phyloP scores from a whole-genome alignment of 805 yeast genomes.

The Ogataea nitratoaversa region DNA sequence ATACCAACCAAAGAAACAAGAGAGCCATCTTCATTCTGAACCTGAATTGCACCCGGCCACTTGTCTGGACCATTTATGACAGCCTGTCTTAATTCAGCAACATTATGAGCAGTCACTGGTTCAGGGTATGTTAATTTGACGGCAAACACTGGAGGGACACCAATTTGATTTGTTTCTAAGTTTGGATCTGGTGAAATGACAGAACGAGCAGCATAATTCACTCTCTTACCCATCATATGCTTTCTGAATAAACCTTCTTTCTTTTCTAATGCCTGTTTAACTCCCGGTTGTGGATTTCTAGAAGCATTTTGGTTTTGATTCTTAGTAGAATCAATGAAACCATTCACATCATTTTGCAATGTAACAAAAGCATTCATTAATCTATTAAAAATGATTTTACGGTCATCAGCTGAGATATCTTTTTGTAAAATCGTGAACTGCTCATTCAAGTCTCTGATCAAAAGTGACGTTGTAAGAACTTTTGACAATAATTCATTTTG shows the following conservation, averaged over 20 bases:
- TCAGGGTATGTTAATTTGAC: slow-evolving; percentile 94
- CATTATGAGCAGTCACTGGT: slow-evolving; percentile 92
- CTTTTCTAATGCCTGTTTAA: slow-evolving; percentile 96
- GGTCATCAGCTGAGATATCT: slow-evolving; percentile 61
- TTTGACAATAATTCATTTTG: slow-evolving; percentile 85
- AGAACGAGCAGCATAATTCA: slow-evolving; percentile 97
- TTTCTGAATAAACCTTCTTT: slow-evolving; percentile 98
- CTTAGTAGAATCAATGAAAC: slow-evolving; percentile 87
- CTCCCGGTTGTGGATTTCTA: slow-evolving; percentile 83
- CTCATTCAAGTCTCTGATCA: slow-evolving; percentile 86
- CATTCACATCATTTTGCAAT: slow-evolving; percentile 91
- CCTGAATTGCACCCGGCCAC: slow-evolving; percentile 98
- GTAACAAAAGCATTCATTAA: slow-evolving; percentile 95
- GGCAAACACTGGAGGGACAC: slow-evolving; percentile 98
- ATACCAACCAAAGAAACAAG: slow-evolving; percentile 78
- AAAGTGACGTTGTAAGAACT: slow-evolving; percentile 71
- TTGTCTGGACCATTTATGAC: slow-evolving; percentile 95
- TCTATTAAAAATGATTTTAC: slow-evolving; percentile 76
- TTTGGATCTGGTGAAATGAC: slow-evolving; percentile 99
- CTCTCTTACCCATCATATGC: slow-evolving; percentile 99
- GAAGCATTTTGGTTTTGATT: slow-evolving; percentile 69
- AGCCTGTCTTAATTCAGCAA: slow-evolving; percentile 85
- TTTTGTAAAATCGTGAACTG: slow-evolving; percentile 66
- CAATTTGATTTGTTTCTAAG: slow-evolving; percentile 95
- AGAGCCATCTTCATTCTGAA: slow-evolving; percentile 93